Percentiles rank a stretch among this genome's conserved stretches.
phyloP scores from a whole-genome alignment of 345 rosid genomes.

The Psidium friedrichsthalianum region DNA sequence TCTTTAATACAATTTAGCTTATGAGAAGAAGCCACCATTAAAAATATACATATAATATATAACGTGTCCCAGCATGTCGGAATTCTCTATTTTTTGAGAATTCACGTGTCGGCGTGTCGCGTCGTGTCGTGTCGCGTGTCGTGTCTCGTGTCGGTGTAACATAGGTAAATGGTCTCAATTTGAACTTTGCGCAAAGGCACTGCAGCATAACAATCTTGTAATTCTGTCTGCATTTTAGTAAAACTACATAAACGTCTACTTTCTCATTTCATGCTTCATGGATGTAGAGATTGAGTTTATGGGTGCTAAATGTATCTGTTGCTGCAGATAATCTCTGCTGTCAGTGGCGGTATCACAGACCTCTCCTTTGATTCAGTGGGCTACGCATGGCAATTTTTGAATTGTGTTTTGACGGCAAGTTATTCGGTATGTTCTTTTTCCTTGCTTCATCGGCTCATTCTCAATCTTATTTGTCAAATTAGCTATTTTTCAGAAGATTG shows the following conservation, averaged over 20 bases:
- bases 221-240: neutral
- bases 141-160: no score
- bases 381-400: conserved; percentile 67
- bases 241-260: neutral
- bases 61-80: no score
- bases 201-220: neutral
- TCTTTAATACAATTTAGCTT: no score
- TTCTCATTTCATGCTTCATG: neutral
- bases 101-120: no score
- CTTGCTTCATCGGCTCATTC: neutral
- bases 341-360: conserved; percentile 78
- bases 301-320: neutral
- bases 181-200: neutral
- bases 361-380: conserved; percentile 69
- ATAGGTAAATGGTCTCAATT: no score
- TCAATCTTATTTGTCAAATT: neutral
- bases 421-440: conserved; percentile 49
- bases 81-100: no score
- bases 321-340: conserved; percentile 76
- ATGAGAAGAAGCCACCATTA: no score
- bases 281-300: neutral
- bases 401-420: conserved; percentile 81
- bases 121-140: no score
- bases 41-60: no score
- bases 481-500: neutral